phyloP scores from a whole-genome alignment of 768 basidiomycete species.

The Amanita fuliginea region DNA sequence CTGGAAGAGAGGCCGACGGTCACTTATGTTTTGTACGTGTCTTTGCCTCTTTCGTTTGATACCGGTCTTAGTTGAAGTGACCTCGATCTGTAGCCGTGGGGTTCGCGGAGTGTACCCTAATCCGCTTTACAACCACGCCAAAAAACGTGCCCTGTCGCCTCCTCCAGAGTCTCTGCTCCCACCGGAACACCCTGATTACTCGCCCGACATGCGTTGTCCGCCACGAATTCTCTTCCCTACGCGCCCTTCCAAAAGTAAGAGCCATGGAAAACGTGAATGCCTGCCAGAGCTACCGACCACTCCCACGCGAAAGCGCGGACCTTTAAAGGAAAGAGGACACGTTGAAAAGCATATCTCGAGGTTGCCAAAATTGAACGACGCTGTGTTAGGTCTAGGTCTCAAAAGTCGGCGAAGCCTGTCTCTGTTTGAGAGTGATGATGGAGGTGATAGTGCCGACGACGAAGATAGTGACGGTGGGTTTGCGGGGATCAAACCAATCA shows the following conservation, averaged over 20 bases:
- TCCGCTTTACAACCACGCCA: conserved; percentile 40
- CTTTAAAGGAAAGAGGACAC: background rate
- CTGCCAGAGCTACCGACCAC: background rate
- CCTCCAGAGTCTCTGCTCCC: conserved; percentile 44
- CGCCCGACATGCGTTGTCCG: conserved; percentile 40
- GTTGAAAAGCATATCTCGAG: background rate
- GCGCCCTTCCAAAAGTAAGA: conserved; percentile 12
- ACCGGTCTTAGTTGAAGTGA: background rate
- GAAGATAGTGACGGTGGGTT: background rate
- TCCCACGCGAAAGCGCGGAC: background rate
- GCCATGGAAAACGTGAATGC: background rate
- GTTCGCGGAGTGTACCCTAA: conserved; percentile 52
- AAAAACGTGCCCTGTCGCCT: conserved; percentile 29
- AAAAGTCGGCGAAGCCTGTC: background rate
- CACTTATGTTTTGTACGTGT: conserved; percentile 64
- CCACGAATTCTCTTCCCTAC: conserved; percentile 48
- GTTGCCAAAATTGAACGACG: background rate
- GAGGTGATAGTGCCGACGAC: background rate
- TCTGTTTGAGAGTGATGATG: conserved; percentile 2
- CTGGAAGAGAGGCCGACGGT: conserved; percentile 49
- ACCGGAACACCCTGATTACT: conserved; percentile 53
- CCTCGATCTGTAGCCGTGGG: conserved; percentile 40
- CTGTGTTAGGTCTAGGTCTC: background rate
- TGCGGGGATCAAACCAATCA: background rate
- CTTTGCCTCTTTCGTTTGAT: background rate